These are phyloP conservation scores for Dactylellina haptotyla DNA, from an alignment of 2,329 filamentous ascomycete genomes.

Conservation along the genomic window DNA sequence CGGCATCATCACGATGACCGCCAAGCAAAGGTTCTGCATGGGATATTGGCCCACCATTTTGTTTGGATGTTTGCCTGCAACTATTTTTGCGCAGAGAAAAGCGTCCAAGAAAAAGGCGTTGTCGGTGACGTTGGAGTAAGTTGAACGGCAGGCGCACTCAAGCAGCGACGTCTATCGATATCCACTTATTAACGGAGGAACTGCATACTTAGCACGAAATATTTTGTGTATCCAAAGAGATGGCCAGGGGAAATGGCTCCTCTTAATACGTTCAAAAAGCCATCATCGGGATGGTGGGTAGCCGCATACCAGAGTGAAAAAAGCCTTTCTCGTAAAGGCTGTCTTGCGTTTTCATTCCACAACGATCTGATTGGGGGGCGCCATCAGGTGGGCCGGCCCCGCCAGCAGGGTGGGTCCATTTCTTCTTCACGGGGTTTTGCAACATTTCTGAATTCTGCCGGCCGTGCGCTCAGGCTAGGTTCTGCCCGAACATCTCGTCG, in stretches of 20 bases:
- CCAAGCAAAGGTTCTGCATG: slow-evolving; percentile 53
- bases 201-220: slow-evolving; percentile 10
- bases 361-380: slow-evolving; percentile 34
- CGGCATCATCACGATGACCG: slow-evolving; percentile 51
- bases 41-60: slow-evolving; percentile 51
- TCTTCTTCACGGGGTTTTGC: slow-evolving; percentile 23
- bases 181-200: slow-evolving; percentile 26
- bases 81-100: slow-evolving; percentile 3
- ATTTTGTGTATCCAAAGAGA: slow-evolving; percentile 2
- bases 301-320: not conserved
- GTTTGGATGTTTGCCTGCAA: slow-evolving; percentile 8
- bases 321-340: slow-evolving; percentile 4
- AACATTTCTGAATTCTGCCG: slow-evolving; percentile 21
- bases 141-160: slow-evolving; percentile 13
- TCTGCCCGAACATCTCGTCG: not conserved
- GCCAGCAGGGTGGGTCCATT: slow-evolving; percentile 17
- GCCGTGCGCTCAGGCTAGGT: slow-evolving; percentile 43
- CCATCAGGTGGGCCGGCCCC: slow-evolving; percentile 28
- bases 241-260: slow-evolving; percentile 23
- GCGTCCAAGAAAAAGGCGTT: not conserved
- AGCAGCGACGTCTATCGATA: slow-evolving; percentile 13
- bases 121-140: slow-evolving; percentile 22
- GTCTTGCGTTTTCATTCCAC: slow-evolving; percentile 26
- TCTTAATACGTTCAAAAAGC: slow-evolving; percentile 30
- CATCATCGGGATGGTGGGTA: slow-evolving; percentile 20